Conservation (phyloP, 495 filamentous ascomycete species). For the Penicillium salamii region DNA sequence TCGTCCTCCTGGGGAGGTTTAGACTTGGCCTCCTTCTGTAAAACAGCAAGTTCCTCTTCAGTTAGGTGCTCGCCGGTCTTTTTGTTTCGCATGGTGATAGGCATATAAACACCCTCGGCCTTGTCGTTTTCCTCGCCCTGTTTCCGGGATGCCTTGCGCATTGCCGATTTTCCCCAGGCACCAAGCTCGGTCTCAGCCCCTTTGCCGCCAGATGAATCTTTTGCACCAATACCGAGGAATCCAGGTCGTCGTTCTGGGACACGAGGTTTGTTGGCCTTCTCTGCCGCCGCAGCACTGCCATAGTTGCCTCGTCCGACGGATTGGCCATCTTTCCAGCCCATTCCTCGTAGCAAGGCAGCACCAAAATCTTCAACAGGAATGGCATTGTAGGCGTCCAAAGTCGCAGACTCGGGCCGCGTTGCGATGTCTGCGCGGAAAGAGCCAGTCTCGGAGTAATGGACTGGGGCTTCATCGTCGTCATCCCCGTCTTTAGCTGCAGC, state of each 20-base stretch:
- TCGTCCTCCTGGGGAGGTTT: conserved; percentile 37
- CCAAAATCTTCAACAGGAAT: conserved; percentile 95
- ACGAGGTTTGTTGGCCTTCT: conserved; percentile 36
- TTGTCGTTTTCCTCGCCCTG: conserved; percentile 36
- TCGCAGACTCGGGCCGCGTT: conserved; percentile 70
- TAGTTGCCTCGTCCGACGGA: conserved; percentile 57
- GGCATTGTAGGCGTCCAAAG: conserved; percentile 78
- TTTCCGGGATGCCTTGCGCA: conserved; percentile 53
- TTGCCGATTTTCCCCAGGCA: conserved; percentile 68
- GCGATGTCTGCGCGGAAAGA: conserved; percentile 66
- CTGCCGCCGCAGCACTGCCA: conserved; percentile 22
- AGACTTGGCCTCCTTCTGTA: conserved; percentile 44
- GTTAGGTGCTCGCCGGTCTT: conserved; percentile 65
- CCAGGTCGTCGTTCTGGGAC: conserved; percentile 67
- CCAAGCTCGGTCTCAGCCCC: conserved; percentile 74
- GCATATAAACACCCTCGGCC: conserved; percentile 60
- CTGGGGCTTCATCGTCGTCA: conserved; percentile 24
- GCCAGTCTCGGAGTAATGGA: conserved; percentile 58
- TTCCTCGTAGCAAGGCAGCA: conserved; percentile 77
- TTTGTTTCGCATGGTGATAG: conserved; percentile 62
- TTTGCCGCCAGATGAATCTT: conserved; percentile 53
- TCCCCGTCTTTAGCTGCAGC: conserved; percentile 18
- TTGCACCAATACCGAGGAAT: conserved; percentile 82
- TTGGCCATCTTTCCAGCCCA: conserved; percentile 93
- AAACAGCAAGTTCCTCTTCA: conserved; percentile 55